Evolutionary conservation across 2,329 filamentous ascomycete genomes (phyloP), one percentile per base, ranked within the genome.

Genomic region (Penicillium corylophilum): DNA sequence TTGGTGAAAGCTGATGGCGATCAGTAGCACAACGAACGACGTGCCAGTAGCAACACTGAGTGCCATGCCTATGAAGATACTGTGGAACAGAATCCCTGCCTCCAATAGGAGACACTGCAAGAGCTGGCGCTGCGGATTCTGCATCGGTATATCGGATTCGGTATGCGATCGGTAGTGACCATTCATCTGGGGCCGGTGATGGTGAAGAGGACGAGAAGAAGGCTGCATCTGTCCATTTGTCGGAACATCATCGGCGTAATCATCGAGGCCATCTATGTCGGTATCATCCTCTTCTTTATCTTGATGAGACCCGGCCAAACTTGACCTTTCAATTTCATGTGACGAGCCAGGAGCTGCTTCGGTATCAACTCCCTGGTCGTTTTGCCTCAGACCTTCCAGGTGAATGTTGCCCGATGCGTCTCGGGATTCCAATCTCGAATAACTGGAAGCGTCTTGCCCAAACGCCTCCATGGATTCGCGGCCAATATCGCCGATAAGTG

Each of bases 11-110:
- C 83, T 84, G 56, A 94, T 91, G 44, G 89, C 89, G 26, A 92
- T 79, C 0, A 94, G 77, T 57, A 94, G 88, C 12, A 93, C 87
- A 38, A 90, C 77, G 65, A 94, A 94, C 1, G 87, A 84, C 0
- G 88, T 86, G 0, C 89, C 89, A 0, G 88, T 90, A 0, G 89
- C 86, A 1, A 94, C 89, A 1, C 87, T 90, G 26, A 94, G 79
- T 4, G 89, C 88, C 88, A 93, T 92, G 55, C 89, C 89, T 62
- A 94, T 93, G 65, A 94, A 94, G 48, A 94, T 79, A 64, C 85
- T 89, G 74, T 94, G 89, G 67, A 93, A 93, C 15, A 94, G 79
- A 55, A 94, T 93, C 18, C 89, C 89, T 0, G 88, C 88, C 72
- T 93, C 89, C 2, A 94, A 81, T 22, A 94, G 79, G 41, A 93